Evolutionary conservation across 2,329 filamentous ascomycete species (phyloP), one percentile per base, ranked within the genome.

Genomic region (Aspergillus sp.): DNA sequence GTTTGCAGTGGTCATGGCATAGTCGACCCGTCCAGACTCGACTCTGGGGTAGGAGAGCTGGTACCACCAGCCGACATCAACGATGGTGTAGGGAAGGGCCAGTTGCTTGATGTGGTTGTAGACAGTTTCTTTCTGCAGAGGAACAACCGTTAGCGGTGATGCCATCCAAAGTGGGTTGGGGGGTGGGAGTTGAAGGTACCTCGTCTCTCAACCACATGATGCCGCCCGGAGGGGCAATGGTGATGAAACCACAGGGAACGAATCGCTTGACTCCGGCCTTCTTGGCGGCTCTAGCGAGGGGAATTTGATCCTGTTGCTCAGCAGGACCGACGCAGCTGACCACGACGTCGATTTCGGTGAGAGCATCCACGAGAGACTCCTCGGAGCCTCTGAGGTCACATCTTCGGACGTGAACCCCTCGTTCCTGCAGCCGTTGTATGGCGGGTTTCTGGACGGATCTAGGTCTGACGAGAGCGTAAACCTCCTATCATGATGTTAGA

Each of bases 31-130:
- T 7, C 74, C 72, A 11, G 67, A 71, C n/a, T 69, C 66, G 1
- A 78, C 55, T n/a, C 53, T 54, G 9, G 71, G 71, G 43, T 72
- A 65, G 5, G 64, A 61, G 28, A 75, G 50, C 51, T 80, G 75
- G 53, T 77, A 75, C 79, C 78, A 82, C 65, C 67, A 78, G n/a
- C 78, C 78, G 9, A 79, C 70, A 48, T 82, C 78, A 39, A 81
- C 72, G 52, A 77, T 64, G 5, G 78, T 81, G 60, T 74, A 82
- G 0, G 75, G 74, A 1, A 82, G 65, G 29, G 65, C 59, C 2
- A 75, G 53, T 42, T 66, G 60, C 51, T 73, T 71, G 46, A 80
- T 64, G 42, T 75, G 68, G 44, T 75, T 68, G 53, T 75, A 68
- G 9, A 79, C 64, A 2, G 65, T 59, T 49, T 80, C 74, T 65